These are phyloP conservation scores for Ensete glaucum DNA, from an alignment of 176 grass and related monocot genomes.

Conservation along the genomic window DNA sequence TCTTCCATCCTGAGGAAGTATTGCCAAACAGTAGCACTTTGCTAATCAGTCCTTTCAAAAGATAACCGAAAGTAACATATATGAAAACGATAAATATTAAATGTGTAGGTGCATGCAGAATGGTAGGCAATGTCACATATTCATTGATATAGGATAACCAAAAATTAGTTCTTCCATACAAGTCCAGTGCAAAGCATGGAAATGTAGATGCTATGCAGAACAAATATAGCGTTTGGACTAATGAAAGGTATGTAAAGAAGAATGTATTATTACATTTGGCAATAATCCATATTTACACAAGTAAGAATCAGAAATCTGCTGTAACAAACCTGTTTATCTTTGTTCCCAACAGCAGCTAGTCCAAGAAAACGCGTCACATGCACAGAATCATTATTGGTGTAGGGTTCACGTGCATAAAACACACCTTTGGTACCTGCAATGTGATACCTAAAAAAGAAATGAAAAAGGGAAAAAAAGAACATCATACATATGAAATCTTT, in stretches of 20 bases:
- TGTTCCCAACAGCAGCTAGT: slow-evolving; percentile 82
- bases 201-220: neutral
- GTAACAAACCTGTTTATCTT: slow-evolving; percentile 74
- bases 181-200: neutral
- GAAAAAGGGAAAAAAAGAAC: neutral
- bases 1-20: neutral
- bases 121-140: neutral
- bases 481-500: neutral
- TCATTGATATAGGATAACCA: neutral
- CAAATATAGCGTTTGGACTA: neutral
- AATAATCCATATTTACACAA: neutral
- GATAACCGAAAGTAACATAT: neutral
- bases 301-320: slow-evolving; percentile 8
- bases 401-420: slow-evolving; percentile 84
- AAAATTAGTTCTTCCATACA: neutral
- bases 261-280: neutral
- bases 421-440: slow-evolving; percentile 79
- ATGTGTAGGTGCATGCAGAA: neutral
- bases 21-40: neutral
- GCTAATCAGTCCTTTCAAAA: neutral
- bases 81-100: neutral
- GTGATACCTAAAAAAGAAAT: slow-evolving; percentile 61
- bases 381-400: slow-evolving; percentile 51
- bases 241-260: no score
- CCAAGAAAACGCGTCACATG: slow-evolving; percentile 91